Base-by-base conservation (phyloP, 2,329 filamentous ascomycete species). In the Ascocoryne sarcoides region DNA sequence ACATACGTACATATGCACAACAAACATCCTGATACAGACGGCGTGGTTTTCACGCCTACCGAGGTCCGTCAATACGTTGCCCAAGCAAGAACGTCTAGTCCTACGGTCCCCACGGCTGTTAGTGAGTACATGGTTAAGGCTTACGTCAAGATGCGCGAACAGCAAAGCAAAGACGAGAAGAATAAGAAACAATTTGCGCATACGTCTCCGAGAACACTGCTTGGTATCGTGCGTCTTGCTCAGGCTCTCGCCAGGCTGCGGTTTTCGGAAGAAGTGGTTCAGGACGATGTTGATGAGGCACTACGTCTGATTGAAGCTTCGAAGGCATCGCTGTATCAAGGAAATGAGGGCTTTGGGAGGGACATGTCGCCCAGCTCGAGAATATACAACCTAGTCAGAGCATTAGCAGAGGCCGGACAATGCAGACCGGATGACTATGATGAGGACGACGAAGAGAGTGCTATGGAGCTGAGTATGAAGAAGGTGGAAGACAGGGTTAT, bases 1-100 rank as follows among this genome's bases (percentile, higher is more conserved):
- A 83, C 92, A 21, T 85, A 88, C 59, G 92, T 98, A 36, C 92
- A 98, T 68, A 98, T 96, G 83, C 80, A 96, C 70, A 92, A 84
- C 66, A 80, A 78, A 40, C 92, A 98, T 62, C 92, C 92, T 0
- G 87, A 95, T 52, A 73, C 77, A n/a, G 69, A 69, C 36, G 67
- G 74, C 33, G 65, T 92, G n/a, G 76, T 95, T 52, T 95, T 98
- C 66, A 80, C 80, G 2, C 92, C 92, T 0, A 78, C 89, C 51
- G 92, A 98, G 65, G 90, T 98, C 37, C 85, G 92, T 41, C 88
- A 94, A 53, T 98, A 95, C 69, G 85, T 98, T 44, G 90, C 92
- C 9, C 84, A 90, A 58, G 92, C 92, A 2, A 82, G 92, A 39
- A 86, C 83, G 12, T 95, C 81, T 74, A 80, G 90, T 10, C 92